Evolutionary conservation across 305 asterid genomes (phyloP).

Genomic region (Fraxinus albicans): DNA sequence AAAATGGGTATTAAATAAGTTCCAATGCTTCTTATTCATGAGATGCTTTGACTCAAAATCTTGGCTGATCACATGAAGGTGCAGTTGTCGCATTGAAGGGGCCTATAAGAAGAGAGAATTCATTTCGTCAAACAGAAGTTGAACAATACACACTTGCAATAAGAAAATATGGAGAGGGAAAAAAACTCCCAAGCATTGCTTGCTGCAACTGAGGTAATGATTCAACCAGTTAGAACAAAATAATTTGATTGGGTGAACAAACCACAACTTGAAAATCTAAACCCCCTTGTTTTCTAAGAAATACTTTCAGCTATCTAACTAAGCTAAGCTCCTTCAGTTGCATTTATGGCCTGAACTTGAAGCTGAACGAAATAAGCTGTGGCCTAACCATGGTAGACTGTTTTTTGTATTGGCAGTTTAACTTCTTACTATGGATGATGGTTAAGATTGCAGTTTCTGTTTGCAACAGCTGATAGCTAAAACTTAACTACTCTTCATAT

Average conservation of each 20-base stretch:
- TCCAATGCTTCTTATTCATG: slow-evolving; percentile 91
- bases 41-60: slow-evolving; percentile 77
- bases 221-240: neutral
- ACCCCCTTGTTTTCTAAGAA: neutral
- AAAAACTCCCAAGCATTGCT: neutral
- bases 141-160: neutral
- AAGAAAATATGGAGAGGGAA: neutral
- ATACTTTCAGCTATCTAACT: neutral
- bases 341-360: neutral
- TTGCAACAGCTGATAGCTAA: neutral
- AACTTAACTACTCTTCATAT: neutral
- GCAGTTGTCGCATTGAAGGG: slow-evolving; percentile 88
- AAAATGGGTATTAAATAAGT: slow-evolving; percentile 78
- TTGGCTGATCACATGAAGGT: slow-evolving; percentile 92
- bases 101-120: slow-evolving; percentile 43
- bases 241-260: neutral
- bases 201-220: neutral
- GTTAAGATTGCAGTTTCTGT: neutral
- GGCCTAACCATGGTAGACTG: neutral
- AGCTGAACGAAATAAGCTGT: neutral
- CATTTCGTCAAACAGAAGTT: neutral
- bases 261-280: neutral
- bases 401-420: neutral
- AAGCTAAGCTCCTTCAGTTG: neutral
- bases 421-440: neutral